phyloP scores from a whole-genome alignment of 2,329 filamentous ascomycete genomes.

The Scopulariopsis brevicaulis region DNA sequence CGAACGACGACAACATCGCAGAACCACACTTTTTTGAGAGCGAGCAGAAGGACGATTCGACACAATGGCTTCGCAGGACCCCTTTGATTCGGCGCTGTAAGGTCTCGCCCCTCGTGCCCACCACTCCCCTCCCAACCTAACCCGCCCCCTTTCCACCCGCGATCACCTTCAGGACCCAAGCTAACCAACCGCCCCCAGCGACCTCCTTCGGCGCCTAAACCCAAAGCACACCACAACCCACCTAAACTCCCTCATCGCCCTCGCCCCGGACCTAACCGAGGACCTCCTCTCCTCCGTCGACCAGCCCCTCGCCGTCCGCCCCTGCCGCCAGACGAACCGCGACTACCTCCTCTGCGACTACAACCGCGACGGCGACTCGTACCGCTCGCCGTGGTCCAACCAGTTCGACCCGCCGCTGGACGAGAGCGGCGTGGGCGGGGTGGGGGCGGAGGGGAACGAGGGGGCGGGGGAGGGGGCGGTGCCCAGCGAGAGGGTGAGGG shows the following conservation, averaged over 20 bases:
- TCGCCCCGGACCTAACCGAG: conserved; percentile 88
- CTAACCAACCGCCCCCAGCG: conserved; percentile 40
- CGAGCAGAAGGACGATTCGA: neutral
- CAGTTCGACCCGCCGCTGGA: conserved; percentile 89
- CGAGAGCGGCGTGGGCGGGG: conserved; percentile 34
- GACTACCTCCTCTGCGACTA: conserved; percentile 99
- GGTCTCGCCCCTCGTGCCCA: conserved; percentile 15
- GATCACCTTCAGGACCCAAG: neutral
- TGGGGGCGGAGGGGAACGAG: conserved; percentile 37
- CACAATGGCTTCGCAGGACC: conserved; percentile 44
- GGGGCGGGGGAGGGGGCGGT: conserved; percentile 68
- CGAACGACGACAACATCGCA: neutral
- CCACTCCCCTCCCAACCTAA: neutral
- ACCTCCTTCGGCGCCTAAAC: conserved; percentile 95
- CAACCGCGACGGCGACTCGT: conserved; percentile 97
- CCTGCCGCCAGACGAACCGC: conserved; percentile 78
- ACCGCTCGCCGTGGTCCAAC: conserved; percentile 98
- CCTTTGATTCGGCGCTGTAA: conserved; percentile 69
- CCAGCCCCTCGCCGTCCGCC: conserved; percentile 78
- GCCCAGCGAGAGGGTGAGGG: conserved; percentile 80
- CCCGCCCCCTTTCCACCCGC: no score
- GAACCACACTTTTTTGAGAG: neutral
- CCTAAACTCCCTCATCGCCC: conserved; percentile 76
- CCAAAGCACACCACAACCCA: conserved; percentile 84
- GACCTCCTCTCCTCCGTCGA: conserved; percentile 97